A percentile compares a stretch with the other conserved stretches of the same genome.
Evolutionary conservation across 208 protist genomes (phyloP).

Genomic region (Crithidia thermophila): DNA sequence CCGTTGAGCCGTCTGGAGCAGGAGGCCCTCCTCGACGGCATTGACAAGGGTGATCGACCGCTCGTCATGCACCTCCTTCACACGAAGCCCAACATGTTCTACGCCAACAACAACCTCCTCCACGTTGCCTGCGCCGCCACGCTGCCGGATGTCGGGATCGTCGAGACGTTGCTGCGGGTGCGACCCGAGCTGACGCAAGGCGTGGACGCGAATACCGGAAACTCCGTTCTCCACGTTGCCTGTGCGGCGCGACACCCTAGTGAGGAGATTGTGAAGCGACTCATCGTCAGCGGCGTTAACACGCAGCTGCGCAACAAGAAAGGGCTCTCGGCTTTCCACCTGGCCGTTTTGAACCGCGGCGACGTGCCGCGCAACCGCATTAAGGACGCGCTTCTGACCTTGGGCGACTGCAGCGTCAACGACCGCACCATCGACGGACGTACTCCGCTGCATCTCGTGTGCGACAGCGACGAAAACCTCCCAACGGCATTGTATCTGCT

Average conservation of each 20-base stretch:
- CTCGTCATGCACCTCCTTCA: constrained; percentile 35
- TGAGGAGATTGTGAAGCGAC: constrained; percentile 27
- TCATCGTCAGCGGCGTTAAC: constrained; percentile 26
- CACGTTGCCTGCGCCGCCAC: constrained; percentile 35
- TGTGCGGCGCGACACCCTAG: constrained; percentile 33
- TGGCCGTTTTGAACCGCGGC: constrained; percentile 37
- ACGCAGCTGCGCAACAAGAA: constrained; percentile 18
- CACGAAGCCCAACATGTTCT: constrained; percentile 27
- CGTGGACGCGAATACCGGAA: constrained; percentile 41
- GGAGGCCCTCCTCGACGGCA: constrained; percentile 28
- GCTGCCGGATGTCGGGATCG: constrained; percentile 12
- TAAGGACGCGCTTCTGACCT: constrained; percentile 39
- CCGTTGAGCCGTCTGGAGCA: constrained; percentile 19
- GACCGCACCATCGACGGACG: constrained; percentile 37
- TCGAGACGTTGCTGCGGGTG: constrained; percentile 33
- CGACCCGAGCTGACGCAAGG: constrained; percentile 41
- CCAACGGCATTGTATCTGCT: constrained; percentile 33
- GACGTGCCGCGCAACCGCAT: constrained; percentile 27
- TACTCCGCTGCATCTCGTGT: constrained; percentile 49
- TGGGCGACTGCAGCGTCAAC: constrained; percentile 36
- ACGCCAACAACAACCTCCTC: constrained; percentile 39
- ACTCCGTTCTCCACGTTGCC: constrained; percentile 49
- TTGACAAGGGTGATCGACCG: constrained; percentile 33
- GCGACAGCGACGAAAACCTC: constrained; percentile 31
- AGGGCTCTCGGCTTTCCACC: constrained; percentile 50